Percentiles rank a stretch among this genome's conserved stretches.
Evolutionary conservation across 345 rosid genomes (phyloP).

Genomic region (Xanthoceras sorbifolium): DNA sequence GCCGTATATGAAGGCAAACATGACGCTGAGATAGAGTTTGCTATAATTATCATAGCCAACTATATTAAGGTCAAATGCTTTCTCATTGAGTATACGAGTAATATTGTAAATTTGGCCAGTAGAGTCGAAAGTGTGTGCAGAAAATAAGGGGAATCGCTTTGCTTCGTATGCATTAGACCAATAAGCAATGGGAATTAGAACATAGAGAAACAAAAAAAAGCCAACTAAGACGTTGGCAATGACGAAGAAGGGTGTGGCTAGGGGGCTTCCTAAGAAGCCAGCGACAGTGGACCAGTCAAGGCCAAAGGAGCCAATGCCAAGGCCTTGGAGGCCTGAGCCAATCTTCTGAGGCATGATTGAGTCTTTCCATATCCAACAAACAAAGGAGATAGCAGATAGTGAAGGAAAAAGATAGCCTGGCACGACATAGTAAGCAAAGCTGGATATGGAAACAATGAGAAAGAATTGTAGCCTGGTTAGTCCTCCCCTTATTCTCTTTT

Average conservation of each 20-base stretch:
- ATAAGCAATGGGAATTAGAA: conserved; percentile 32
- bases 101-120: conserved; percentile 39
- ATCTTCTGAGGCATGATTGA: not conserved
- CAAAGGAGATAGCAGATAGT: conserved; percentile 43
- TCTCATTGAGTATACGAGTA: conserved; percentile 26
- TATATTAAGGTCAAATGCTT: conserved; percentile 34
- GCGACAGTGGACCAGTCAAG: conserved; percentile 1
- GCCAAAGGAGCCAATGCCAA: not conserved
- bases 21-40: conserved; percentile 41
- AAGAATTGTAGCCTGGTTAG: conserved; percentile 55
- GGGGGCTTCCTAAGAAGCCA: conserved; percentile 2
- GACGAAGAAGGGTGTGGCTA: conserved; percentile 33
- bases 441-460: conserved; percentile 41
- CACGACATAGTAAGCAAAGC: conserved; percentile 52
- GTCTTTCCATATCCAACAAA: conserved; percentile 26
- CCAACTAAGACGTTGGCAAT: not conserved
- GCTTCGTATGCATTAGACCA: conserved; percentile 46
- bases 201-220: not conserved
- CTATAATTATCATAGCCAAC: conserved; percentile 42
- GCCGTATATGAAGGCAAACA: conserved; percentile 43
- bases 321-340: not conserved
- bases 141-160: conserved; percentile 49
- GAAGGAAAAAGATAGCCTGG: conserved; percentile 51
- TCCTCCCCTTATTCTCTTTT: conserved; percentile 45
- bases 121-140: conserved; percentile 37